A percentile compares a stretch with the other conserved stretches of the same genome.
phyloP scores from a whole-genome alignment of 768 basidiomycete species.

The Auriscalpium vulgare region DNA sequence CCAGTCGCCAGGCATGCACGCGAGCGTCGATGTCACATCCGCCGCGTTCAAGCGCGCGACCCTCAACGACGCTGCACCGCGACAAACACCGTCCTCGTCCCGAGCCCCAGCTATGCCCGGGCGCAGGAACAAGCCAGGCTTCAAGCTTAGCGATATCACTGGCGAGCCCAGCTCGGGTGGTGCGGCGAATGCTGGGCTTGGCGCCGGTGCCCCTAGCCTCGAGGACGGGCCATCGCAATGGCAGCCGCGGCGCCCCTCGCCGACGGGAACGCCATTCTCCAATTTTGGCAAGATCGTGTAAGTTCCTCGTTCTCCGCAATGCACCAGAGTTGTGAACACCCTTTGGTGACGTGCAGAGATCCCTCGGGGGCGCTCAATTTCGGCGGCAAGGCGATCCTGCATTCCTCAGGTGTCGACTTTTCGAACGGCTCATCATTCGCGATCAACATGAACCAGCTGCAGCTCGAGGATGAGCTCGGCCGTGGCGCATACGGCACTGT shows the following conservation, averaged over 20 bases:
- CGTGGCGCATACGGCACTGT: constrained; percentile 97
- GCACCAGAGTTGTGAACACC: no score
- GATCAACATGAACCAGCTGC: constrained; percentile 92
- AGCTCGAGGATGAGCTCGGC: constrained; percentile 88
- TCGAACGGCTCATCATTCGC: constrained; percentile 83
- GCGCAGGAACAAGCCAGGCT: constrained; percentile 42
- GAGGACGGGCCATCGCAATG: constrained; percentile 29
- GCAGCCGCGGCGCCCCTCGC: constrained; percentile 19
- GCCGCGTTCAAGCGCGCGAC: constrained; percentile 32
- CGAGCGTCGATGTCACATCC: constrained; percentile 32
- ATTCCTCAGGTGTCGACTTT: constrained; percentile 85
- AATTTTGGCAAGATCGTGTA: constrained; percentile 95
- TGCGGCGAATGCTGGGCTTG: constrained; percentile 60
- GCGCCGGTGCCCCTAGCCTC: constrained; percentile 53
- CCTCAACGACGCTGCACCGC: constrained; percentile 23
- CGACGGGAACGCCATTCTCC: constrained; percentile 73
- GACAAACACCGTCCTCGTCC: constrained; percentile 22
- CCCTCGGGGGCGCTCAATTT: constrained; percentile 95
- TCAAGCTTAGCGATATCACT: constrained; percentile 57
- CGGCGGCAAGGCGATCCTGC: constrained; percentile 84
- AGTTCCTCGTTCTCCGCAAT: constrained; percentile 24
- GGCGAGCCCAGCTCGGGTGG: constrained; percentile 34
- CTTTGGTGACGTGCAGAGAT: constrained; percentile 46
- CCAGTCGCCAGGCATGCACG: constrained; percentile 20
- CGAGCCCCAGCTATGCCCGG: constrained; percentile 31